Base-by-base conservation (phyloP, 202 grass and related monocot genomes). In the Zoysia matrella region DNA sequence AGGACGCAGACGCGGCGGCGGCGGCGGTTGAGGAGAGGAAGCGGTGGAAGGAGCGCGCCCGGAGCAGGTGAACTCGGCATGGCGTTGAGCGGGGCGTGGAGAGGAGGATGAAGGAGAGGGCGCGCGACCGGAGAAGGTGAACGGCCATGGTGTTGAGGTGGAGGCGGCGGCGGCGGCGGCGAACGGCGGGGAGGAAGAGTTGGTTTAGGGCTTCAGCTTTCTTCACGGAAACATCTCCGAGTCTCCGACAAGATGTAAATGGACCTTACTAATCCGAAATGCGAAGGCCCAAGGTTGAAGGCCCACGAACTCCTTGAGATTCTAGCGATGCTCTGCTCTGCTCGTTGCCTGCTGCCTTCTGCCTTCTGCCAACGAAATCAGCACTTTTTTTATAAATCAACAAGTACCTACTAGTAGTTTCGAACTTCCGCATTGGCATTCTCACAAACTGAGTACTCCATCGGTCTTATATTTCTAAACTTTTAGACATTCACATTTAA, bases 31-130 rank as follows among this genome's bases (percentile, higher is more conserved):
- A 47, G 57, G 8, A 60, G 71, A 65, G 63, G 11, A 43, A 11
- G 58, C 63, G 63, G 30, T 53, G 52, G 39, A 42, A 13, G 7
- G 48, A 16, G 73, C 22, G 48, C 71, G 64, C 46, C 39, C 16
- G 79, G 75, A 40, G 6, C n/a, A 4, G 61, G 22, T 30, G 22
- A 30, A 30, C 22, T 50, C 18, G 4, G 18, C 45, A 30, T 5
- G 58, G 58, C 1, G 2, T 41, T 9, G 42, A 60, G 42, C 43
- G 42, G n/a, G 73, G 11, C 10, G 9, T 7, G 51, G 15, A 9
- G n/a, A 10, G 14, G 52, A 68, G 15, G 52, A 74, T 57, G 15
- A 45, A 4, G 13, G 75, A 66, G 36, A 78, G 47, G 75, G 49
- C 48, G 22, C 49, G 69, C 75, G 36, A 48, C 7, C 36, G 61